Percentiles rank a stretch among this genome's conserved stretches.
These are phyloP conservation scores for Houttuynia cordata DNA, from an alignment of 164 flowering plant genomes.

Conservation along the genomic window DNA sequence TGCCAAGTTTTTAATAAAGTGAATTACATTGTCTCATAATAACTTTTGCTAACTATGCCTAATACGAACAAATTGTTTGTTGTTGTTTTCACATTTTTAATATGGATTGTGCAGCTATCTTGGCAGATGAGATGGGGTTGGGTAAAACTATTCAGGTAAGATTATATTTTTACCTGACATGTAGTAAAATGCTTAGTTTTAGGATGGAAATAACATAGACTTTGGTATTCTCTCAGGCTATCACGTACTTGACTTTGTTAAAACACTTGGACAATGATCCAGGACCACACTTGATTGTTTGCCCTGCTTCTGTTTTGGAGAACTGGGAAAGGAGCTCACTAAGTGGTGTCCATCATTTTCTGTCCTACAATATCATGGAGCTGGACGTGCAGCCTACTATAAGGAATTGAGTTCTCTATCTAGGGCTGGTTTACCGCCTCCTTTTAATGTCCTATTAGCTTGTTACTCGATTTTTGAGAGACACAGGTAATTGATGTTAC, in stretches of 20 bases:
- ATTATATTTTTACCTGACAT: background rate
- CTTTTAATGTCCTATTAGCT: constrained; percentile 86
- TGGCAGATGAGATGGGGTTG: constrained; percentile 99
- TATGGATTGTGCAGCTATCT: constrained; percentile 82
- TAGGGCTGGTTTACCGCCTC: constrained; percentile 71
- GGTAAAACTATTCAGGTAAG: constrained; percentile 94
- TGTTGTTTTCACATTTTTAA: too few species aligned
- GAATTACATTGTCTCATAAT: too few species aligned
- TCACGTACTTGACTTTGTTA: constrained; percentile 70
- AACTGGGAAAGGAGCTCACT: constrained; percentile 96
- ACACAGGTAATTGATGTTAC: constrained; percentile 46
- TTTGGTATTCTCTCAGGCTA: constrained; percentile 51
- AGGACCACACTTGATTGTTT: constrained; percentile 93
- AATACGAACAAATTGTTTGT: too few species aligned
- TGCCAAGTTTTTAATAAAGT: too few species aligned
- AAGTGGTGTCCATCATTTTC: constrained; percentile 94
- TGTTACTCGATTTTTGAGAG: constrained; percentile 94
- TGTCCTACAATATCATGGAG: constrained; percentile 77
- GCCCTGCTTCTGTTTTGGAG: constrained; percentile 94
- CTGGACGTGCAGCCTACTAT: constrained; percentile 54
- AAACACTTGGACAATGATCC: constrained; percentile 71
- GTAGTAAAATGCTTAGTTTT: too few species aligned
- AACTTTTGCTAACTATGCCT: too few species aligned
- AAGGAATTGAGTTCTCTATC: constrained; percentile 55
- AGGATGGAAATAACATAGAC: background rate